These are phyloP conservation scores for Trichoderma parareesei DNA, from an alignment of 495 filamentous ascomycete genomes.

Conservation along the genomic window DNA sequence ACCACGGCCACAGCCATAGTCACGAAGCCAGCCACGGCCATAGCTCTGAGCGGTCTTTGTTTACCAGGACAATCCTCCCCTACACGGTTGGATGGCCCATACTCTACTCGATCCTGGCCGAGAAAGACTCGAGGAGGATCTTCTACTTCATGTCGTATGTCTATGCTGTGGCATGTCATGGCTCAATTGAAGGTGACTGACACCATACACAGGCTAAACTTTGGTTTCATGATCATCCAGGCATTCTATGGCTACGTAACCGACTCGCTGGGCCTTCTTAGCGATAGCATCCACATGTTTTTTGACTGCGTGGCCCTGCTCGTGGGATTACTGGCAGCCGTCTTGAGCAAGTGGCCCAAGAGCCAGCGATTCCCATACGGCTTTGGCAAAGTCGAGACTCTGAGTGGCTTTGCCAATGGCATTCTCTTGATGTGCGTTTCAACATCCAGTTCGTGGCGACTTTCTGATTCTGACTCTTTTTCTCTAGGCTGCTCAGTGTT, in stretches of 20 bases:
- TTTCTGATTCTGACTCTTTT: not conserved
- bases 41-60: slow-evolving; percentile 38
- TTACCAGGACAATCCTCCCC: slow-evolving; percentile 59
- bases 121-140: slow-evolving; percentile 91
- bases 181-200: slow-evolving; percentile 4
- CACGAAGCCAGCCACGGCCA: slow-evolving; percentile 19
- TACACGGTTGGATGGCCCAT: slow-evolving; percentile 63
- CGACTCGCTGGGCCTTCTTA: slow-evolving; percentile 86
- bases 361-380: slow-evolving; percentile 86
- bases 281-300: slow-evolving; percentile 99
- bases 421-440: slow-evolving; percentile 78
- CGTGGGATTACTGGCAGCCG: slow-evolving; percentile 87
- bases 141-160: slow-evolving; percentile 92
- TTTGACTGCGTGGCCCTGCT: slow-evolving; percentile 93
- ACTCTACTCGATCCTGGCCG: slow-evolving; percentile 73
- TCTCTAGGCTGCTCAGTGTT: slow-evolving; percentile 73
- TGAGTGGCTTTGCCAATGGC: slow-evolving; percentile 94
- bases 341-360: slow-evolving; percentile 95
- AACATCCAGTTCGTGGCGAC: not conserved
- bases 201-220: slow-evolving; percentile 63
- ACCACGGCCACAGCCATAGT: slow-evolving; percentile 18
- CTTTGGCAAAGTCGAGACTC: slow-evolving; percentile 91
- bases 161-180: not conserved
- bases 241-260: slow-evolving; percentile 88
- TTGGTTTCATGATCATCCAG: slow-evolving; percentile 91